phyloP scores from a whole-genome alignment of 2,329 filamentous ascomycete genomes.

The Fusarium vanettenii region DNA sequence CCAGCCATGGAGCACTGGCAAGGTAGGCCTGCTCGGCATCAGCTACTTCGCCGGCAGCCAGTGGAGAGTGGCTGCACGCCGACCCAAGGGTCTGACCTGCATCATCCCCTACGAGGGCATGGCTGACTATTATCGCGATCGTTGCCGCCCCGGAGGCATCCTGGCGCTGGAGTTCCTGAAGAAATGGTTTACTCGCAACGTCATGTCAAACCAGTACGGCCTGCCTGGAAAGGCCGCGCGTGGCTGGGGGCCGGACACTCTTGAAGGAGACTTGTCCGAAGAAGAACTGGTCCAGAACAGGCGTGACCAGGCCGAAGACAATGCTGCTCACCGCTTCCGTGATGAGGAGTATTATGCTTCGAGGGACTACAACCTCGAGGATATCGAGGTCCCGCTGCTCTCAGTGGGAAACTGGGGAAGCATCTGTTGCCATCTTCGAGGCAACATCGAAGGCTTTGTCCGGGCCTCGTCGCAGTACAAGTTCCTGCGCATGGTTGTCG shows the following conservation, averaged over 20 bases:
- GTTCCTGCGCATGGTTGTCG: slow-evolving; percentile 75
- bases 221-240: neutral
- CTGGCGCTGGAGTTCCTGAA: neutral
- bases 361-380: slow-evolving; percentile 51
- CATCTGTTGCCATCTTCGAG: slow-evolving; percentile 74
- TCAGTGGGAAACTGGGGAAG: slow-evolving; percentile 75
- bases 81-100: slow-evolving; percentile 56
- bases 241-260: neutral
- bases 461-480: slow-evolving; percentile 73
- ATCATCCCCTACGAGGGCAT: slow-evolving; percentile 51
- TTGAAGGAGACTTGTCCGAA: neutral
- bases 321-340: slow-evolving; percentile 38
- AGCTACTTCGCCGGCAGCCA: slow-evolving; percentile 57
- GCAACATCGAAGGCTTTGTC: slow-evolving; percentile 73
- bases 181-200: slow-evolving; percentile 6
- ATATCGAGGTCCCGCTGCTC: slow-evolving; percentile 74
- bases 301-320: slow-evolving; percentile 43
- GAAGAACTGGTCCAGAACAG: neutral
- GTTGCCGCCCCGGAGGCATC: too few species aligned
- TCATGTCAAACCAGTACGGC: slow-evolving; percentile 70
- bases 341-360: too few species aligned
- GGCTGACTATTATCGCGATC: too few species aligned
- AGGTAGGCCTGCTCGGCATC: slow-evolving; percentile 59
- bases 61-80: slow-evolving; percentile 58
- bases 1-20: slow-evolving; percentile 56